These are phyloP conservation scores for Thelonectria discophora DNA, from an alignment of 2,329 filamentous ascomycete species.

Conservation along the genomic window DNA sequence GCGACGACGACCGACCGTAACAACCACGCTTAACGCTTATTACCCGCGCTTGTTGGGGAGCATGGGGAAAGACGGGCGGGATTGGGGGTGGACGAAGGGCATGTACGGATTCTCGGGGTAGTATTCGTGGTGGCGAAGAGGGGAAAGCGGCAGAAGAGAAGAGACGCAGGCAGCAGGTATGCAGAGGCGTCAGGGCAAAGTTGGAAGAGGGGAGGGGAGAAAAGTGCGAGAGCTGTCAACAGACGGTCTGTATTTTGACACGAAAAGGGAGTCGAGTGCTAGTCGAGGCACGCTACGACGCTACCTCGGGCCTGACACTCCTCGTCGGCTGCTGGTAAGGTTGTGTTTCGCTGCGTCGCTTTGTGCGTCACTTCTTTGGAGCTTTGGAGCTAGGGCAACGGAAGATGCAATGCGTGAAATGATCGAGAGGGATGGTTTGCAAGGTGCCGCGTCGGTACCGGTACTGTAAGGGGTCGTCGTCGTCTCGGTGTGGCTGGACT, in stretches of 20 bases:
- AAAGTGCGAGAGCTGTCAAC: neutral
- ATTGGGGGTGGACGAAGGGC: neutral
- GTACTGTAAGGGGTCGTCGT: neutral
- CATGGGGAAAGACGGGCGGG: conserved; percentile 8
- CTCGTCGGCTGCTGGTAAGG: conserved; percentile 13
- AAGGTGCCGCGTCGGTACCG: neutral
- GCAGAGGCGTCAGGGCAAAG: neutral
- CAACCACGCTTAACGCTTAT: conserved; percentile 11
- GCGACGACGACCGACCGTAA: conserved; percentile 10
- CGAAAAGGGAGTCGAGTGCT: conserved; percentile 17
- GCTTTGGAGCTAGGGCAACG: conserved; percentile 23
- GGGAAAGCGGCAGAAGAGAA: conserved; percentile 1
- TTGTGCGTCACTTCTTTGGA: conserved; percentile 25
- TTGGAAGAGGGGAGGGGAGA: conserved; percentile 1
- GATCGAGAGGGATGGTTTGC: no score
- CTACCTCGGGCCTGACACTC: conserved; percentile 13
- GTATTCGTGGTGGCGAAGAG: neutral
- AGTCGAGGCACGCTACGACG: conserved; percentile 19
- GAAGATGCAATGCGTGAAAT: no score
- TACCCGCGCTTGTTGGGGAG: conserved; percentile 10
- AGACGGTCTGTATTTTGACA: conserved; percentile 23
- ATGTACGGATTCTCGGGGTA: neutral
- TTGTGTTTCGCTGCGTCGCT: conserved; percentile 25
- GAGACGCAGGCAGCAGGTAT: neutral
- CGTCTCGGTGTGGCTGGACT: conserved; percentile 7